Base-by-base conservation (phyloP, 208 protist species). In the Trypanosoma platydactyli region DNA sequence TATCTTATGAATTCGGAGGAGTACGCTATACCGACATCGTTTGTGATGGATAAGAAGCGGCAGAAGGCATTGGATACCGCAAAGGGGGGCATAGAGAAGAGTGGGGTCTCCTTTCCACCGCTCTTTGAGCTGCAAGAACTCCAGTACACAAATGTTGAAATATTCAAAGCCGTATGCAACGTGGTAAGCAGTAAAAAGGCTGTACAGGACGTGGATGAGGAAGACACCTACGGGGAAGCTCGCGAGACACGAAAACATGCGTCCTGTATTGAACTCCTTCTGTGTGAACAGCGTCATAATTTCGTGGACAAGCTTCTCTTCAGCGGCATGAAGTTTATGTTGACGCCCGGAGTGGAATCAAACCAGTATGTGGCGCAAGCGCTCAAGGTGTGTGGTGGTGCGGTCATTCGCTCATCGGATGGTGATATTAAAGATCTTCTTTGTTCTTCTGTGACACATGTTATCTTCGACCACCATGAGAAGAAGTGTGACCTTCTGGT, bases 1-100 rank as follows among this genome's bases (percentile, higher is more conserved):
- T 96, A 87, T 64, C 75, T 83, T 48, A 81, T 96, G 70, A 94
- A 94, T 79, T 74, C 80, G 59, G 60, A 72, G 50, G 90, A 94
- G 51, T 96, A 92, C 65, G 54, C 66, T 45, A 90, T 94, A 49
- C 78, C 86, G 15, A 86, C 89, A 11, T 90, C 84, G 22, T 88
- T 86, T 54, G 76, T 83, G 0, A 12, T 38, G 13, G 49, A 58
- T 20, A 67, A 16, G 35, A 61, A 71, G 38, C 55, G 20, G 33
- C 57, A 48, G 33, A 76, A 76, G 58, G 71, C 56, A 24, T 52
- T 70, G 30, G 60, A 44, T 20, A 38, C 59, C 55, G 33, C 56
- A 56, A 25, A 54, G 30, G 70, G 75, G 16, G 46, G 79, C 45
- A 42, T 65, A 3, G 18, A 52, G 0, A 71, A 66, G 48, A 64